Conservation (phyloP, 2,329 filamentous ascomycete genomes). For the Xylaria sp. region DNA sequence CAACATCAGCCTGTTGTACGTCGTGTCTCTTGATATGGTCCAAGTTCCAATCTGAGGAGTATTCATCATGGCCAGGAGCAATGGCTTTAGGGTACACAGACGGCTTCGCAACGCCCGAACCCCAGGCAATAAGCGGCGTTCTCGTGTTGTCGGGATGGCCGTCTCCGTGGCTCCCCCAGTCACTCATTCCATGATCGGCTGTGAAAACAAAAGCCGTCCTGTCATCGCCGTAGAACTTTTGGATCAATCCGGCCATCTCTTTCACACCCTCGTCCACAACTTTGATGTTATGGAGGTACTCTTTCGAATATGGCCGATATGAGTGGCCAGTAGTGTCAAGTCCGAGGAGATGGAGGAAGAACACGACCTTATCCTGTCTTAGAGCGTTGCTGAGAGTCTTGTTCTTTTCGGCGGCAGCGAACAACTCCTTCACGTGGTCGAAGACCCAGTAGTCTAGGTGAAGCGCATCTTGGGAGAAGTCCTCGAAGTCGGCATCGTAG, state of each 20-base stretch:
- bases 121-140: slow-evolving; percentile 91
- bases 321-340: slow-evolving; percentile 88
- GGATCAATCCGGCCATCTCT: slow-evolving; percentile 78
- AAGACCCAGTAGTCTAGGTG: slow-evolving; percentile 94
- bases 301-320: slow-evolving; percentile 88
- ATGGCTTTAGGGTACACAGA: slow-evolving; percentile 54
- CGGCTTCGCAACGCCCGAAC: slow-evolving; percentile 83
- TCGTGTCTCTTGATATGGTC: slow-evolving; percentile 83
- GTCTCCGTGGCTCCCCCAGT: slow-evolving; percentile 98
- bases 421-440: slow-evolving; percentile 86
- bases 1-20: slow-evolving; percentile 91
- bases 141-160: slow-evolving; percentile 96
- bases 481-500: slow-evolving; percentile 84
- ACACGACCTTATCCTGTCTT: slow-evolving; percentile 83
- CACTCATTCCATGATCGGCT: slow-evolving; percentile 98
- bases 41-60: slow-evolving; percentile 87
- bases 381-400: slow-evolving; percentile 72
- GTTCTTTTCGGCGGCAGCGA: slow-evolving; percentile 78
- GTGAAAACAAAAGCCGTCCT: slow-evolving; percentile 97
- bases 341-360: slow-evolving; percentile 92
- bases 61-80: slow-evolving; percentile 85
- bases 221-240: slow-evolving; percentile 81
- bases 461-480: slow-evolving; percentile 82
- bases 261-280: slow-evolving; percentile 88
- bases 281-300: slow-evolving; percentile 94